phyloP scores from a whole-genome alignment of 331 rosid species.

The Cucumis variabilis region DNA sequence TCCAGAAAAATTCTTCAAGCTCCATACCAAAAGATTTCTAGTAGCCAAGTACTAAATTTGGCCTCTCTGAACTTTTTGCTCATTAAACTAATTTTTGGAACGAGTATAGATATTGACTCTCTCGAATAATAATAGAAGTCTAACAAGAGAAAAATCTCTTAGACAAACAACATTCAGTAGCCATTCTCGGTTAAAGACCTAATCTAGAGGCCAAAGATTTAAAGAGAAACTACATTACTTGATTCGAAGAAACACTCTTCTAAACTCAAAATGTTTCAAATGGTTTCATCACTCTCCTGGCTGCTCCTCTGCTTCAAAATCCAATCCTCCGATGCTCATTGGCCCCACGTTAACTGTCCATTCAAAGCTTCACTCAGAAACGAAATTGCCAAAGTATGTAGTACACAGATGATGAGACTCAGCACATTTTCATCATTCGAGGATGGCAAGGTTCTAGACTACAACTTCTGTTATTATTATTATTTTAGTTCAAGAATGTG shows the following conservation, averaged over 20 bases:
- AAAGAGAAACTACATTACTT: not conserved
- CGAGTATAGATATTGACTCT: no score
- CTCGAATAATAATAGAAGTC: no score
- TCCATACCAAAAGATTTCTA: not conserved
- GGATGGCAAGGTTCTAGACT: not conserved
- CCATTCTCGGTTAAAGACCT: no score
- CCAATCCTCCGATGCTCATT: conserved; percentile 79
- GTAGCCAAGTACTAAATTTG: not conserved
- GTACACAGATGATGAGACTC: not conserved
- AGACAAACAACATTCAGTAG: not conserved
- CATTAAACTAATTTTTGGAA: not conserved
- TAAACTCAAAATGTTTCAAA: not conserved
- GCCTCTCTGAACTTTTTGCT: not conserved
- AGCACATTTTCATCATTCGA: not conserved
- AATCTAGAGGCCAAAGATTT: not conserved
- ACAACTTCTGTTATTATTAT: no score
- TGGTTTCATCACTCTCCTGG: conserved; percentile 17
- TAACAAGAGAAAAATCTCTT: not conserved
- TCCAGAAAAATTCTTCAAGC: no score
- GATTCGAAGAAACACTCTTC: not conserved
- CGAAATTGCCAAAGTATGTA: not conserved
- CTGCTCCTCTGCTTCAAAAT: conserved; percentile 56
- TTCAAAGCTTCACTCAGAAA: conserved; percentile 32
- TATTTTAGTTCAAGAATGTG: no score
- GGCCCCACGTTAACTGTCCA: conserved; percentile 81